Conservation (phyloP, 1,139 yeast species). For the Geotrichum restrictum region DNA sequence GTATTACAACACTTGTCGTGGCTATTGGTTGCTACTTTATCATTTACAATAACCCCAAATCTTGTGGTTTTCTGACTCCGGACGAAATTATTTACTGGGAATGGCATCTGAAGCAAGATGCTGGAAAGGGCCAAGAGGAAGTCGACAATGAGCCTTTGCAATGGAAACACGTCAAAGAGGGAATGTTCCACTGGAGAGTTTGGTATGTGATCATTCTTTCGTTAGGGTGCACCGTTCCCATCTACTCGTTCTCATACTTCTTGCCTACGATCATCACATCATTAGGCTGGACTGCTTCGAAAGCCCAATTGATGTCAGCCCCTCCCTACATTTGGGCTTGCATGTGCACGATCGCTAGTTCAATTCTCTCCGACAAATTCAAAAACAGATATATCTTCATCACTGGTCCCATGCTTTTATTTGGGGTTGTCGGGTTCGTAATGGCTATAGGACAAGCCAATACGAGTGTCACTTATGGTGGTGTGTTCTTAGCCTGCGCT, state of each 20-base stretch:
- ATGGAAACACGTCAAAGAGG: conserved; percentile 20
- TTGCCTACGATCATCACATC: conserved; percentile 37
- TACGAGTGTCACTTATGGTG: conserved; percentile 11
- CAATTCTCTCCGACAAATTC: conserved; percentile 15
- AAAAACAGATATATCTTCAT: conserved; percentile 10
- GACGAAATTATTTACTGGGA: conserved; percentile 18
- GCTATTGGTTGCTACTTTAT: conserved; percentile 43
- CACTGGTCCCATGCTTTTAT: conserved; percentile 2
- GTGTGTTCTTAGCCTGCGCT: conserved; percentile 14
- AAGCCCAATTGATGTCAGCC: conserved; percentile 35
- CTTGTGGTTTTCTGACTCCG: conserved; percentile 8
- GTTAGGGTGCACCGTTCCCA: conserved; percentile 22
- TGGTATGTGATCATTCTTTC: conserved; percentile 22
- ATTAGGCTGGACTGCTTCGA: conserved; percentile 36
- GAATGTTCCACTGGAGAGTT: conserved; percentile 23
- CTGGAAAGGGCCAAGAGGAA: conserved; percentile 17
- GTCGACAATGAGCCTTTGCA: conserved; percentile 12
- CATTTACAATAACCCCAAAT: conserved; percentile 12
- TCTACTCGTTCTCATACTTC: conserved; percentile 30
- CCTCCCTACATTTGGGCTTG: conserved; percentile 21
- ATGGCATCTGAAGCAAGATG: conserved; percentile 19
- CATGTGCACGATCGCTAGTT: conserved; percentile 6
- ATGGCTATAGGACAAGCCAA: conserved; percentile 8
- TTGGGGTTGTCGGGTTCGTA: conserved; percentile 13
- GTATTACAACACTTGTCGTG: conserved; percentile 34